Conservation (phyloP, 768 basidiomycete species). For the Chlorophyllum brunneum region DNA sequence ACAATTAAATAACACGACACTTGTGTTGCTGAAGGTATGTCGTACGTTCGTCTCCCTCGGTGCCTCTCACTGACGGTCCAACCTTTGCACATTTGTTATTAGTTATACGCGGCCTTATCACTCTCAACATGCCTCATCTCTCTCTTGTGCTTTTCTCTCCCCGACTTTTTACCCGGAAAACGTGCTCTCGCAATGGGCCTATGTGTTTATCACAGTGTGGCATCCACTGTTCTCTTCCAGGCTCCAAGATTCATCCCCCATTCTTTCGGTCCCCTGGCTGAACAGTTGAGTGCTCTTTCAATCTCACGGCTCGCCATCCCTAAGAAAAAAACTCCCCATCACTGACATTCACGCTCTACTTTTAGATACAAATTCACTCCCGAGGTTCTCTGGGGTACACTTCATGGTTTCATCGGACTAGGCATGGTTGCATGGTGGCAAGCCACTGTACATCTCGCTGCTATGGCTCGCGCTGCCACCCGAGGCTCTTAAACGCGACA, state of each 20-base stretch:
- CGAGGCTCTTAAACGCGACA: not conserved
- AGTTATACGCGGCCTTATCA: slow-evolving; percentile 70
- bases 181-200: slow-evolving; percentile 76
- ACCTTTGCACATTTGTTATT: not conserved
- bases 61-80: not conserved
- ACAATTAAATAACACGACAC: slow-evolving; percentile 77
- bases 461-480: slow-evolving; percentile 27
- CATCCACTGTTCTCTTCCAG: slow-evolving; percentile 71
- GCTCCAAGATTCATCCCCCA: slow-evolving; percentile 79
- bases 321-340: too few species aligned
- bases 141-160: slow-evolving; percentile 64
- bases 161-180: slow-evolving; percentile 84
- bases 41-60: not conserved
- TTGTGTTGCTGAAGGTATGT: slow-evolving; percentile 72
- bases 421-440: slow-evolving; percentile 85
- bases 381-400: slow-evolving; percentile 66
- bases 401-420: slow-evolving; percentile 69
- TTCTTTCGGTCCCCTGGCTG: slow-evolving; percentile 56
- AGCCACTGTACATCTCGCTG: slow-evolving; percentile 52
- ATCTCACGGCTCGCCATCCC: not conserved
- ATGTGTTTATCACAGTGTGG: slow-evolving; percentile 70
- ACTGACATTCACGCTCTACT: slow-evolving; percentile 1
- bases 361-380: slow-evolving; percentile 62
- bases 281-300: slow-evolving; percentile 45
- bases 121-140: slow-evolving; percentile 58